Conservation (phyloP, 805 yeast species). For the Teunomyces kruisii region DNA sequence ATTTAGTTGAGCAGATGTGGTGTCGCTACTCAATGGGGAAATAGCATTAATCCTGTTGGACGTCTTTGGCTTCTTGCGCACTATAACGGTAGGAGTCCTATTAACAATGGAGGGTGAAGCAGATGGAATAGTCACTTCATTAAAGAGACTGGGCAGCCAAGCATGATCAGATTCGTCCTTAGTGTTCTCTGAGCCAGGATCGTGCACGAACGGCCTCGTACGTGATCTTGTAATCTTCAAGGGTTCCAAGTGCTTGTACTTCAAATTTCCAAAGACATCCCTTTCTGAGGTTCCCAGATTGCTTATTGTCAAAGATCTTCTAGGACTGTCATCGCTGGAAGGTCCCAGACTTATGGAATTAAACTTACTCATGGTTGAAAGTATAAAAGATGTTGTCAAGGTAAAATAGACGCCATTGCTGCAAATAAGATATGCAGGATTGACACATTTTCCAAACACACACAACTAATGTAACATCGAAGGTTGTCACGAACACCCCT, state of each 20-base stretch:
- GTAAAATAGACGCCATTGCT: not conserved
- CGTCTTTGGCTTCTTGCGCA: not conserved
- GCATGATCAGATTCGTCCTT: not conserved
- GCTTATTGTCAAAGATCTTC: not conserved
- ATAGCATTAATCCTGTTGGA: conserved; percentile 10
- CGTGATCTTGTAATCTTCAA: not conserved
- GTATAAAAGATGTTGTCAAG: not conserved
- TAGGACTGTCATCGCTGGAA: not conserved
- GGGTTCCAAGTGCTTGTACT: conserved; percentile 1
- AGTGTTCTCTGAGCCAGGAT: not conserved
- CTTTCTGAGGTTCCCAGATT: not conserved
- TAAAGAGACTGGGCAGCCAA: not conserved
- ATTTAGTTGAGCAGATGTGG: not conserved
- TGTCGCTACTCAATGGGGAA: conserved; percentile 10
- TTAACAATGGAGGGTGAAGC: not conserved
- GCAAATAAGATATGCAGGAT: too few relatives aligned
- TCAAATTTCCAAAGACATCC: not conserved
- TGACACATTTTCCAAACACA: too few relatives aligned
- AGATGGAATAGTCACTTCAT: not conserved
- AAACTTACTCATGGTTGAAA: not conserved
- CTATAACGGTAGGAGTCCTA: not conserved
- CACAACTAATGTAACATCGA: too few relatives aligned
- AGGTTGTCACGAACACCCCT: too few relatives aligned
- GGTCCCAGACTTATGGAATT: not conserved
- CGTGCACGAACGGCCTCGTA: not conserved